Base-by-base conservation (phyloP, 2,329 filamentous ascomycete species). In the Purpureocillium lavendulum region DNA sequence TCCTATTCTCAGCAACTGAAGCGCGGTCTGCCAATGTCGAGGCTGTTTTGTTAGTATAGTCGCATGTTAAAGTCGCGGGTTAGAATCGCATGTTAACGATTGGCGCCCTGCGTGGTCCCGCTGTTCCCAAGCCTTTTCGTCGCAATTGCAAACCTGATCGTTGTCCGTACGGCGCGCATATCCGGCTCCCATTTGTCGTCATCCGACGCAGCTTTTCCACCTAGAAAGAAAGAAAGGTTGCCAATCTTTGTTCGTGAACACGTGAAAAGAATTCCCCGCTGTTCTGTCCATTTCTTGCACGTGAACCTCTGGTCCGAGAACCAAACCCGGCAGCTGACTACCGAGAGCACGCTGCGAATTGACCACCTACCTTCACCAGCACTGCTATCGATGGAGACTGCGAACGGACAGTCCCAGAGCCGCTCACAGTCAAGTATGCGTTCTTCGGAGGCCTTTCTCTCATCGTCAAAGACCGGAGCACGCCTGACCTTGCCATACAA, bases 1-100 rank as follows among this genome's bases (percentile, higher is more conserved):
- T 45, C 42, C 42, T 46, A 44, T 44, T 34, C 26, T 44, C 42
- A 42, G 42, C 37, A 42, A 29, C 41, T 45, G 34, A 44, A 43
- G 41, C 41, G 29, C 36, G 36, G 13, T 41, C 39, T 39, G 42
- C 31, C 35, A 41, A 36, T 18, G 12, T 29, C 13, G 39, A 44
- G 35, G 35, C 41, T 40, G 35, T 38, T 38, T 32, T 39, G 34
- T 36, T 36, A 36, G 39, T 41, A 30, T 34, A 31, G 30, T 40
- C 17, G 9, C 14, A n/a, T 29, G n/a, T 26, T 40, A 24, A 17
- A 26, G 21, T 26, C 21, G 21, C 21, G 21, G 5, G 21, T 26
- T 26, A 26, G 21, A 5, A 26, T 26, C 21, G 21, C n/a, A n/a
- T n/a, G n/a, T n/a, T n/a, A n/a, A n/a, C 21, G 31, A 13, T 11